Base-by-base conservation (phyloP, 805 yeast species). In the Debaryomyces tyrocola region DNA sequence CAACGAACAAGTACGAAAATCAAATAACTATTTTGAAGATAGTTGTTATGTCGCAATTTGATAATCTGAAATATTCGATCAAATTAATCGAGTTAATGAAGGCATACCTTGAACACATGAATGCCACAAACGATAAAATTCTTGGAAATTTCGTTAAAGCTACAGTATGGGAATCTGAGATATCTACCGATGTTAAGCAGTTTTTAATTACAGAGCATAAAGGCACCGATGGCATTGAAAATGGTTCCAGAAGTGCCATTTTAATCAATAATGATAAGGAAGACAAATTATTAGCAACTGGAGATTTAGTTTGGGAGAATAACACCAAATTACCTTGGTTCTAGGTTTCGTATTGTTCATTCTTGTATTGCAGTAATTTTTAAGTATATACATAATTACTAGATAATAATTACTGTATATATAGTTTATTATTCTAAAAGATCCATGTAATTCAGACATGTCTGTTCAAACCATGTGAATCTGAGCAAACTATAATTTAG, bases 291-390 rank as follows among this genome's bases (percentile, higher is more conserved):
- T 51, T 70, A 40, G 34, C 44, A 29, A 46, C 37, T 5, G 69
- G 70, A 2, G 49, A 62, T 1, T 45, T 70, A 18, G 50, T 70
- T 9, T 73, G 78, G 78, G 77, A 69, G 46, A 64, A 64, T 40
- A 73, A 73, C 50, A 67, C 59, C 44, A 73, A 73, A 52, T 53
- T 73, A 34, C 68, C 75, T 8, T 73, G 78, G 78, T 72, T 71
- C 50, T 73, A 53, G 49, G 18, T 17, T 17, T 17, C 4, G 3
- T 17, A 17, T 17, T 17, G 18, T 18, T 17, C 18, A 17, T 28
- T 10, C 2, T n/a, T 17, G 18, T 17, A 17, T 17, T 17, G 18
- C 3, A 17, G 18, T 17, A 17, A 17, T 24, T 24, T 6, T 4
- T 4, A 24, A 6, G 5, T 6, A 24, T 24, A 24, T 24, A 24